Evolutionary conservation across 495 filamentous ascomycete species (phyloP).

Genomic region (Penicillium crystallinum): DNA sequence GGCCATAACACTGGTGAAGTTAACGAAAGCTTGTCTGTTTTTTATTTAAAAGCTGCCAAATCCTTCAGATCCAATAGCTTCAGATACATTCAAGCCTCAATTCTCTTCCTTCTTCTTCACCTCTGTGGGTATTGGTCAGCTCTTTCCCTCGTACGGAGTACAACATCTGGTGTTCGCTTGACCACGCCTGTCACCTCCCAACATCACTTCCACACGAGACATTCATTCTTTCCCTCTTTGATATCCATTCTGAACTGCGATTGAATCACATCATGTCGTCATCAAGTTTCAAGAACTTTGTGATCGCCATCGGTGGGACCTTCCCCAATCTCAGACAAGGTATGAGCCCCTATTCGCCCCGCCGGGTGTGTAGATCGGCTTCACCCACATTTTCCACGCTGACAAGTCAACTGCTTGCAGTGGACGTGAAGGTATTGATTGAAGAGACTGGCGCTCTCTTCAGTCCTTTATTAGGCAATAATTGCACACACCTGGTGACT

Average conservation of each 20-base stretch:
- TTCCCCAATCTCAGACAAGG: constrained; percentile 53
- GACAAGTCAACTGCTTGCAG: constrained; percentile 17
- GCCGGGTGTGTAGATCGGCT: not conserved
- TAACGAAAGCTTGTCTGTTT: not conserved
- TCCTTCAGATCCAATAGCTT: not conserved
- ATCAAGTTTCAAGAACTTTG: constrained; percentile 36
- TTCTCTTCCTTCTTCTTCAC: not conserved
- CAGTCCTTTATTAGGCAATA: constrained; percentile 36
- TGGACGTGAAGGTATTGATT: constrained; percentile 35
- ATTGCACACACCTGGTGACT: constrained; percentile 58
- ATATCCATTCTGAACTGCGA: not conserved
- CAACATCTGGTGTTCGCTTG: not conserved
- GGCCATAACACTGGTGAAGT: not conserved
- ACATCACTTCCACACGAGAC: not conserved
- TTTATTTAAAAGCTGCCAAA: not conserved
- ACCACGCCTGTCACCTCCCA: not conserved
- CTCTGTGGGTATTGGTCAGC: not conserved
- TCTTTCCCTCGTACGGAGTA: not conserved
- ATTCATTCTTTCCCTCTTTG: not conserved
- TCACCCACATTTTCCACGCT: constrained; percentile 28
- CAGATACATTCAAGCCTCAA: not conserved
- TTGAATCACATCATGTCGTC: constrained; percentile 20
- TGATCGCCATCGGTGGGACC: constrained; percentile 56
- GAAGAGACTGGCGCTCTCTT: constrained; percentile 46
- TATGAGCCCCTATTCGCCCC: constrained; percentile 12